phyloP scores from a whole-genome alignment of 2,329 filamentous ascomycete genomes.

The Epichloe sylvatica region DNA sequence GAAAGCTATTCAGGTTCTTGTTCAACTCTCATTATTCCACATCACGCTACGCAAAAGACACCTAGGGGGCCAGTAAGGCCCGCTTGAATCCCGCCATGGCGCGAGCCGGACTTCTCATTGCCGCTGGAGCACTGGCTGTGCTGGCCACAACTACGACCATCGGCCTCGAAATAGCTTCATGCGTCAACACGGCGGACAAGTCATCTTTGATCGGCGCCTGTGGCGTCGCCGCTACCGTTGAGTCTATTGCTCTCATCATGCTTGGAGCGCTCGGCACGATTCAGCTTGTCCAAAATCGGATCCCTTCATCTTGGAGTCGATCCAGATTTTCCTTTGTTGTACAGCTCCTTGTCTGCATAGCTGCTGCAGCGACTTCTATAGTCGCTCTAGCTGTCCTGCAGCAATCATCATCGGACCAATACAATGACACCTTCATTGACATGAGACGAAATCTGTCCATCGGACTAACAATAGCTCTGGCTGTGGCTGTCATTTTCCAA shows the following conservation, averaged over 20 bases:
- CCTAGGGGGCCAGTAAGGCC: background rate
- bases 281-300: slow-evolving; percentile 10
- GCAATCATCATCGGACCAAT: slow-evolving; percentile 11
- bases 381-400: slow-evolving; percentile 27
- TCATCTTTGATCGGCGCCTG: slow-evolving; percentile 8
- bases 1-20: background rate
- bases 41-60: background rate
- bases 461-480: slow-evolving; percentile 31
- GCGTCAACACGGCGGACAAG: slow-evolving; percentile 3
- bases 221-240: slow-evolving; percentile 15
- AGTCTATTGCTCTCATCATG: slow-evolving; percentile 15
- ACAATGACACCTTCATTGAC: background rate
- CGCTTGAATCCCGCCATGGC: slow-evolving; percentile 6
- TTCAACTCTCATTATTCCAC: background rate
- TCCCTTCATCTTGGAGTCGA: slow-evolving; percentile 12
- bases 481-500: slow-evolving; percentile 32
- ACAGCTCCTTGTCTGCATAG: slow-evolving; percentile 25
- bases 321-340: slow-evolving; percentile 14
- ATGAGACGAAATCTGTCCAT: slow-evolving; percentile 23
- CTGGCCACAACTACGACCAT: slow-evolving; percentile 9
- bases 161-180: slow-evolving; percentile 9
- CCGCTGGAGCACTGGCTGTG: slow-evolving; percentile 9
- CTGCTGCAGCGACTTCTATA: slow-evolving; percentile 32
- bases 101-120: slow-evolving; percentile 4
- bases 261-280: slow-evolving; percentile 22